A percentile compares a stretch with the other conserved stretches of the same genome.
These are phyloP conservation scores for Extremus antarcticus DNA, from an alignment of 495 filamentous ascomycete genomes.

Conservation along the genomic window DNA sequence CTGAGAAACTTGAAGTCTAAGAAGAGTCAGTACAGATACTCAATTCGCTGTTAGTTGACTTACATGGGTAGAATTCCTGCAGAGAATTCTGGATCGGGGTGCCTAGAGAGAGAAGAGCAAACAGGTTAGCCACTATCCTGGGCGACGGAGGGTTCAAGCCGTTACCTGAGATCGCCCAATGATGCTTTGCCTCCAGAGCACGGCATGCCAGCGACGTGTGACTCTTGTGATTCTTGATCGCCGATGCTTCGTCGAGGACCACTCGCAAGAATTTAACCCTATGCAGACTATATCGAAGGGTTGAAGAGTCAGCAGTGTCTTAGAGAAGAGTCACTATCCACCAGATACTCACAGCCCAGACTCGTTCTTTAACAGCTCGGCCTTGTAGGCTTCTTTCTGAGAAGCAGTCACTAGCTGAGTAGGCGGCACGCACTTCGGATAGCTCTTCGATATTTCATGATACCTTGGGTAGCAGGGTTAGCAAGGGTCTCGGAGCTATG, in stretches of 20 bases:
- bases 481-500: no score
- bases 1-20: no score
- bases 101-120: no score
- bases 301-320: no score
- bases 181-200: constrained; percentile 39
- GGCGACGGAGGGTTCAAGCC: constrained; percentile 50
- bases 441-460: constrained; percentile 39
- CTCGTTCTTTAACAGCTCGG: neutral
- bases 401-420: constrained; percentile 18
- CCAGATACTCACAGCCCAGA: no score
- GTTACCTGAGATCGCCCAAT: constrained; percentile 53
- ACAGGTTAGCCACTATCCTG: constrained; percentile 19
- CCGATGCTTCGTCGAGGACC: constrained; percentile 51
- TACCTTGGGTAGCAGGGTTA: no score
- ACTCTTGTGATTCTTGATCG: constrained; percentile 47
- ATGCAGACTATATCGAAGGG: no score
- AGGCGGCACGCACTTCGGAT: constrained; percentile 33
- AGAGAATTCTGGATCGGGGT: constrained; percentile 21
- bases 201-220: constrained; percentile 44
- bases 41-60: no score
- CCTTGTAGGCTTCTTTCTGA: constrained; percentile 32
- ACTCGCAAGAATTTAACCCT: constrained; percentile 42
- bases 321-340: no score
- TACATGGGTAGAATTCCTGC: constrained; percentile 47
- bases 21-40: no score